Evolutionary conservation across 2,329 filamentous ascomycete genomes (phyloP).

Genomic region (Pezicula neosporulosa): DNA sequence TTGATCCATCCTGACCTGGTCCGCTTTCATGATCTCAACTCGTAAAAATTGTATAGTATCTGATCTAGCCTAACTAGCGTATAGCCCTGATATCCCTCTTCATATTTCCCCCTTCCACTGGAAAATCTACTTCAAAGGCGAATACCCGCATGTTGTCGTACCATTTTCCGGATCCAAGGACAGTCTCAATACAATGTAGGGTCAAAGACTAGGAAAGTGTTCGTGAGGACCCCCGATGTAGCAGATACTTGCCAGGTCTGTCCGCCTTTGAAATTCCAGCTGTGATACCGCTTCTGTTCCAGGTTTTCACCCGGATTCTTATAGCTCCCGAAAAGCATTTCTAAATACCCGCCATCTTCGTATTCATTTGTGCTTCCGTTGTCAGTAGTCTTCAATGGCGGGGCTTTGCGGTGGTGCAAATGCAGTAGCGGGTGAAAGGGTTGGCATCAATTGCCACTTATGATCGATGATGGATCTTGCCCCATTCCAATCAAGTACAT

Average conservation of each 20-base stretch:
- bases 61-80: background rate
- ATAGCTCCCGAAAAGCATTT: background rate
- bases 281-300: background rate
- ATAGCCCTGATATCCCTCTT: background rate
- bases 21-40: slow-evolving; percentile 1
- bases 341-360: background rate
- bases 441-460: background rate
- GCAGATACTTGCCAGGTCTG: background rate
- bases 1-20: slow-evolving; percentile 5
- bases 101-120: background rate
- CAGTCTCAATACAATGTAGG: background rate
- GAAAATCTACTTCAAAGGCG: background rate
- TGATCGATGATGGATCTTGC: background rate
- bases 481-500: background rate
- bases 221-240: background rate
- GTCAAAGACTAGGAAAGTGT: background rate
- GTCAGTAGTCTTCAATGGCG: background rate
- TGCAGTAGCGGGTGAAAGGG: background rate
- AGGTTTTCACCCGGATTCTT: background rate
- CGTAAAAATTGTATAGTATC: slow-evolving; percentile 7
- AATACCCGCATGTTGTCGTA: background rate
- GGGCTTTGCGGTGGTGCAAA: background rate
- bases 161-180: background rate
- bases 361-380: background rate
- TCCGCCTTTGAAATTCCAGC: background rate